Evolutionary conservation across 2,329 filamentous ascomycete genomes (phyloP), one percentile per base, ranked within the genome.

Genomic region (Pyrenophora graminea): DNA sequence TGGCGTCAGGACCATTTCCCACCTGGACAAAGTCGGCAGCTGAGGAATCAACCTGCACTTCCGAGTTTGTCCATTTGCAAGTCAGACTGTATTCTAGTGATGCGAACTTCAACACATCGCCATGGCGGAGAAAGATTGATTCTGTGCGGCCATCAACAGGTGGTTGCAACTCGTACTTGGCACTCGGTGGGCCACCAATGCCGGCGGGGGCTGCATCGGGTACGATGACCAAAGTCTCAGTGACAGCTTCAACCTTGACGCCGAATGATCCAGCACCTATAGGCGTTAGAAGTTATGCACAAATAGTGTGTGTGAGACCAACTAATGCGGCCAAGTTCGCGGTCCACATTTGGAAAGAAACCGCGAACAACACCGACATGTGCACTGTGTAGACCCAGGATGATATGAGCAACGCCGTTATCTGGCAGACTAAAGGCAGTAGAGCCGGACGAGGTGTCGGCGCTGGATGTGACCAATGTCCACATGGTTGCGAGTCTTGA

Each of bases 31-130:
- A 12, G 27, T 30, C 27, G 27, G 41, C 58, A n/a, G 61, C 62
- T 5, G 69, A 70, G 1, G 69, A 70, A 30, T 64, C 64, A 30
- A 72, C 69, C 46, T 71, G 68, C 12, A 70, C 54, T 44, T 70
- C 60, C 0, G 63, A 47, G 4, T 55, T 38, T 17, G 52, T 48
- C 57, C 59, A 67, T 3, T 27, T 40, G 33, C 65, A 63, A 6
- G 25, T 56, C 5, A 73, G 19, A 37, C 15, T 42, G 21, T 33
- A 31, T 8, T 21, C n/a, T 2, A 44, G n/a, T 4, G 23, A 48
- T 2, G 61, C 23, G 6, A 62, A 59, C n/a, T 25, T 48, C 13
- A 73, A 56, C 2, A 45, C 34, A 38, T 73, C 70, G 18, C 54
- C 56, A 36, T 65, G 51, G 6, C 70, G 64, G 30, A 73, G 50